phyloP scores from a whole-genome alignment of 2,329 filamentous ascomycete species.

The Ophiocordyceps australis region DNA sequence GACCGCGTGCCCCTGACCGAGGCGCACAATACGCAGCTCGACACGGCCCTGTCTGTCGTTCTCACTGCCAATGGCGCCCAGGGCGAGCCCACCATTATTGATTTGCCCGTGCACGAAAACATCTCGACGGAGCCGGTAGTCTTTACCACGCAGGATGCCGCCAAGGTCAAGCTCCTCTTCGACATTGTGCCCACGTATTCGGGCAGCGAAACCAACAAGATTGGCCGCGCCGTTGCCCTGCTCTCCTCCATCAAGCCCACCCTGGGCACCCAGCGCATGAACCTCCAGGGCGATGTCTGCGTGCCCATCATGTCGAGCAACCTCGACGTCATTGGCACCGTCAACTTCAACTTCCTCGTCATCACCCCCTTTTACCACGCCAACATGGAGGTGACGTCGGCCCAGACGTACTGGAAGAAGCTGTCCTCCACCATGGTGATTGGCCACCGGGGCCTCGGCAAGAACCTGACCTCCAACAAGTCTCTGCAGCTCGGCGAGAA shows the following conservation, averaged over 20 bases:
- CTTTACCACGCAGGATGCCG: conserved; percentile 62
- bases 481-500: conserved; percentile 94
- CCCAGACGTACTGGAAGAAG: conserved; percentile 94
- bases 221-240: conserved; percentile 77
- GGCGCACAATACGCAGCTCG: conserved; percentile 82
- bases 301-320: conserved; percentile 77
- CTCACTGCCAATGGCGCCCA: conserved; percentile 71
- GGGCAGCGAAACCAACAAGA: conserved; percentile 70
- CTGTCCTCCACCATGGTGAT: conserved; percentile 73
- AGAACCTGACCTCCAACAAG: conserved; percentile 68
- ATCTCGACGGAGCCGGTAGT: conserved; percentile 86
- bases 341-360: conserved; percentile 94
- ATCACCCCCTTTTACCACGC: conserved; percentile 90
- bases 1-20: conserved; percentile 76
- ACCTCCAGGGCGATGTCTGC: conserved; percentile 77
- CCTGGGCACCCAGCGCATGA: conserved; percentile 74
- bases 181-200: conserved; percentile 94
- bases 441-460: conserved; percentile 61
- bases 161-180: conserved; percentile 77
- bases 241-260: conserved; percentile 72
- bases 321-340: conserved; percentile 78
- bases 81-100: conserved; percentile 77
- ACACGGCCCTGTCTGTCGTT: conserved; percentile 83
- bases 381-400: conserved; percentile 78
- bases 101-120: conserved; percentile 85